Evolutionary conservation across 2,329 filamentous ascomycete genomes (phyloP).

Genomic region (Hypoxylon sp.): DNA sequence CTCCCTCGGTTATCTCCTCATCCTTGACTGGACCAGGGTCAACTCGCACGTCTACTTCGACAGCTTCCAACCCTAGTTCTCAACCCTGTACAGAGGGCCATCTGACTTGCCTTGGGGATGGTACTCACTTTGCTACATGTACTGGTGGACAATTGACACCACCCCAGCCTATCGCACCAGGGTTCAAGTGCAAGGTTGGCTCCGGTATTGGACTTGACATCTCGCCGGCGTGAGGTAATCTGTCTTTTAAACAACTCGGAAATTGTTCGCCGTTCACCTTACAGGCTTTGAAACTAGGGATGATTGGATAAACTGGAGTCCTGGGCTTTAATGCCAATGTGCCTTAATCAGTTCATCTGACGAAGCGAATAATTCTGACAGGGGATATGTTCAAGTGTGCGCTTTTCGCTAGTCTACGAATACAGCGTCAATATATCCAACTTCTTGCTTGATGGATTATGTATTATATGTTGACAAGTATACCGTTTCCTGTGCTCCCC

Average conservation of each 20-base stretch:
- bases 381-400: no score
- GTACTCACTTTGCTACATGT: constrained; percentile 47
- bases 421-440: not conserved
- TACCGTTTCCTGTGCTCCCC: not conserved
- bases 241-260: not conserved
- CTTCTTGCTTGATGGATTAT: not conserved
- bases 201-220: constrained; percentile 45
- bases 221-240: constrained; percentile 26
- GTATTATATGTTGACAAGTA: not conserved
- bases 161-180: constrained; percentile 42
- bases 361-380: not conserved
- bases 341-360: no score
- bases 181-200: constrained; percentile 46
- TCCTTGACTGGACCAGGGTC: not conserved
- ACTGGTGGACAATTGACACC: constrained; percentile 46
- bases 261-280: not conserved
- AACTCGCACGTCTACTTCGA: constrained; percentile 4
- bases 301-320: not conserved
- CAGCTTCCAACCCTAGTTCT: constrained; percentile 6
- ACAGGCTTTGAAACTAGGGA: not conserved
- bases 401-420: not conserved
- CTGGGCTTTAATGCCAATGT: not conserved
- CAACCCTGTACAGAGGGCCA: constrained; percentile 45
- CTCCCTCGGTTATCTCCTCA: not conserved
- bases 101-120: constrained; percentile 49